Conservation (phyloP, 768 basidiomycete genomes). For the Boletus barrowsii region DNA sequence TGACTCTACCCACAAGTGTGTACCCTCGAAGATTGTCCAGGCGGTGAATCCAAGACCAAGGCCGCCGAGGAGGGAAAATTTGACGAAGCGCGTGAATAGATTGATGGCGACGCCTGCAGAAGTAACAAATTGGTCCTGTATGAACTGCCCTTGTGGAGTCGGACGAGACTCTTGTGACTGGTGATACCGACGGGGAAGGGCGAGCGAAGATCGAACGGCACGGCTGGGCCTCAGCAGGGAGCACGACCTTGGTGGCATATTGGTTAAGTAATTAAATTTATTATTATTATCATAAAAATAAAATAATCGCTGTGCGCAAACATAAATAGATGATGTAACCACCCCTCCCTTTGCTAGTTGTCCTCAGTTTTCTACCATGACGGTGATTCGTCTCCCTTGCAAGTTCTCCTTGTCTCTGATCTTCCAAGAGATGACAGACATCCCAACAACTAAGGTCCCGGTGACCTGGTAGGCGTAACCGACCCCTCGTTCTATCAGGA, state of each 20-base stretch:
- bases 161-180: constrained; percentile 16
- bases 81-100: constrained; percentile 46
- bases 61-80: constrained; percentile 46
- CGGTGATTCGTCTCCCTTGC: too few relatives aligned
- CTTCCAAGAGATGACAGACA: too few relatives aligned
- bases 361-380: too few relatives aligned
- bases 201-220: neutral
- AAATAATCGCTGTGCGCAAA: too few relatives aligned
- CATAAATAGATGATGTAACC: neutral
- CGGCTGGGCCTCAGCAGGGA: constrained; percentile 10
- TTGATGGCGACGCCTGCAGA: constrained; percentile 41
- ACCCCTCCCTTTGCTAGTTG: too few relatives aligned
- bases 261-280: neutral
- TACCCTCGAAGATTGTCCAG: constrained; percentile 48
- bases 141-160: constrained; percentile 11
- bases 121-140: constrained; percentile 34
- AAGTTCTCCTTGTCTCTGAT: too few relatives aligned
- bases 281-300: neutral
- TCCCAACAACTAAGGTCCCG: too few relatives aligned
- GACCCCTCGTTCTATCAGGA: too few relatives aligned
- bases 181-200: constrained; percentile 8
- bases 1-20: constrained; percentile 65
- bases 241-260: constrained; percentile 14
- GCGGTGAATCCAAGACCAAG: constrained; percentile 44
- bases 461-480: too few relatives aligned